Conservation (phyloP, 2,329 filamentous ascomycete species). For the Fusarium neocosmosporiellum region DNA sequence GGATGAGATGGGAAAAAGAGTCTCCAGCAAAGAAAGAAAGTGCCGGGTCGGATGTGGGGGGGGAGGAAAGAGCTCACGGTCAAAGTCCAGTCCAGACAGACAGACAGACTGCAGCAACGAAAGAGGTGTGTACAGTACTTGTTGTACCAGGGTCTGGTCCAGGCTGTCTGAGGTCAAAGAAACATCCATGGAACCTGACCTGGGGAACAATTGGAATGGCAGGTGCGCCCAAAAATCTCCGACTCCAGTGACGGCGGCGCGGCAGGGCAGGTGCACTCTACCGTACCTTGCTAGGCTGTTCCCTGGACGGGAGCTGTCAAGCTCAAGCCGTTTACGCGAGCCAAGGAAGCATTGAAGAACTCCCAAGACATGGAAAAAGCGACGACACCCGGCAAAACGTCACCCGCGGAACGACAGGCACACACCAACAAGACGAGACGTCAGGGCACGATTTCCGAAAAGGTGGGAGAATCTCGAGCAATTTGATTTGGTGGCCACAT, state of each 20-base stretch:
- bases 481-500: not conserved
- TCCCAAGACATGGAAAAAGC: not conserved
- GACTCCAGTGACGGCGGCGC: not conserved
- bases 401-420: not conserved
- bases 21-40: slow-evolving; percentile 24
- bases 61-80: slow-evolving; percentile 11
- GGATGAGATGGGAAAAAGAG: slow-evolving; percentile 21
- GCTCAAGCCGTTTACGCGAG: not conserved
- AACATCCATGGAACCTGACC: not conserved
- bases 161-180: not conserved
- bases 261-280: not conserved
- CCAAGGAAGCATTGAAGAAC: not conserved
- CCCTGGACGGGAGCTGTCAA: not conserved
- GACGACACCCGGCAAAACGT: not conserved
- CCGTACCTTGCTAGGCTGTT: not conserved
- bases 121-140: slow-evolving; percentile 2
- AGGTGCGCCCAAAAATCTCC: slow-evolving; percentile 12
- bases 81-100: not conserved
- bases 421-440: not conserved
- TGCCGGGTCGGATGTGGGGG: slow-evolving; percentile 35
- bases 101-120: not conserved
- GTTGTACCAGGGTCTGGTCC: slow-evolving; percentile 2
- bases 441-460: not conserved
- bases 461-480: not conserved
- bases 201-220: slow-evolving; percentile 20